These are phyloP conservation scores for Desmodesmus armatus DNA, from an alignment of 139 green algal genomes.

Conservation along the genomic window DNA sequence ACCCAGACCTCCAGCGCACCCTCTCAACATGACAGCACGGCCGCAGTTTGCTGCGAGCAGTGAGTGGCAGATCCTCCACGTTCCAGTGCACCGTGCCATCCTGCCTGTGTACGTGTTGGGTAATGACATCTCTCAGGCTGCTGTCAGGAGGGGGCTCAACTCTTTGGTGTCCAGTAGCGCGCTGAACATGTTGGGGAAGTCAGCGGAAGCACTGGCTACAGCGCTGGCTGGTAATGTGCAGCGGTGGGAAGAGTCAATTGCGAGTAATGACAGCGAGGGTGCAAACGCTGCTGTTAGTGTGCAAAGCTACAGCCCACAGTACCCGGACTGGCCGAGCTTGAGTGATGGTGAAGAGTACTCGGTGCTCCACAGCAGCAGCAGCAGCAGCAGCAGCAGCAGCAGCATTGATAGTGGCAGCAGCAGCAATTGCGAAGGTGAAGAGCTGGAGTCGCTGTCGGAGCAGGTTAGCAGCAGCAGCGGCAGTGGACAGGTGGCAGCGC, in stretches of 20 bases:
- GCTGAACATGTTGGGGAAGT: constrained; percentile 13
- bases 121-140: constrained; percentile 9
- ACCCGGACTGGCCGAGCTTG: background rate
- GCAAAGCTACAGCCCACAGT: background rate
- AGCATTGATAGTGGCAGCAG: background rate
- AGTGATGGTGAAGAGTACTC: background rate
- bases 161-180: constrained; percentile 24
- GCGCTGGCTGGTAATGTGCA: no score
- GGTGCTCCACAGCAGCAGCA: background rate
- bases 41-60: background rate
- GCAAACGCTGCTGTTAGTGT: no score
- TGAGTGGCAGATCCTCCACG: constrained; percentile 4
- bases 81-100: background rate
- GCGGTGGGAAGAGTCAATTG: no score
- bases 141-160: background rate
- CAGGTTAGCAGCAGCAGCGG: no score
- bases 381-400: constrained; percentile 16
- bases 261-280: no score
- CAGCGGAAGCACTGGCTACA: background rate
- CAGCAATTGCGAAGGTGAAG: background rate
- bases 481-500: no score
- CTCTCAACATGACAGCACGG: background rate
- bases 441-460: no score
- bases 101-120: constrained; percentile 18
- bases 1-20: background rate